These are phyloP conservation scores for Suhomyces vadensis DNA, from an alignment of 805 yeast genomes.

Conservation along the genomic window DNA sequence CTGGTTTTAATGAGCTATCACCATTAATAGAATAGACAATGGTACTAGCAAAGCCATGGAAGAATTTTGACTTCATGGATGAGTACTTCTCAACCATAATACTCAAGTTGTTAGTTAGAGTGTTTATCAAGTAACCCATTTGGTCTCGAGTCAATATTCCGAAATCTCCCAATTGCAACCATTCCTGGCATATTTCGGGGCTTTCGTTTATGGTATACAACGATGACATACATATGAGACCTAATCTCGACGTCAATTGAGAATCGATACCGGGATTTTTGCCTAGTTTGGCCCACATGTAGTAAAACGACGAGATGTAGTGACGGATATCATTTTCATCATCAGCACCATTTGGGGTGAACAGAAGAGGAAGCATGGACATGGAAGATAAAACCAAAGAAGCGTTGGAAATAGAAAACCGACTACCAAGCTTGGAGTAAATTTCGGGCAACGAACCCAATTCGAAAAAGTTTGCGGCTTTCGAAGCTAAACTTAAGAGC, in stretches of 20 bases:
- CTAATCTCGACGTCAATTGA: slow-evolving; percentile 63
- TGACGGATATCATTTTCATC: slow-evolving; percentile 46
- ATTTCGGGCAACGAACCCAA: slow-evolving; percentile 48
- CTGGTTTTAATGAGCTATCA: slow-evolving; percentile 35
- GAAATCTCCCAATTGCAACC: slow-evolving; percentile 43
- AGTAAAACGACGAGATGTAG: slow-evolving; percentile 66
- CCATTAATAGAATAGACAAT: slow-evolving; percentile 67
- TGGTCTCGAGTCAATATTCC: slow-evolving; percentile 70
- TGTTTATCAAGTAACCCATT: slow-evolving; percentile 58
- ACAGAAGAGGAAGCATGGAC: slow-evolving; percentile 52
- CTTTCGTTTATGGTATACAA: slow-evolving; percentile 31
- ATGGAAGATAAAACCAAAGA: slow-evolving; percentile 52
- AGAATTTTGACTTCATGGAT: slow-evolving; percentile 40
- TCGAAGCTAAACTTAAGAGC: slow-evolving; percentile 52
- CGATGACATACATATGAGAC: slow-evolving; percentile 56
- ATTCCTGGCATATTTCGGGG: slow-evolving; percentile 13
- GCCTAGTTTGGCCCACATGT: slow-evolving; percentile 65
- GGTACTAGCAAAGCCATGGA: slow-evolving; percentile 43
- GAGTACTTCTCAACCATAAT: slow-evolving; percentile 51
- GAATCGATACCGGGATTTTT: slow-evolving; percentile 56
- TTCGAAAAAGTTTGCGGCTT: slow-evolving; percentile 57
- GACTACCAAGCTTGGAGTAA: slow-evolving; percentile 51
- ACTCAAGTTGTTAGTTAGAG: slow-evolving; percentile 46
- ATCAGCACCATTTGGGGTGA: slow-evolving; percentile 30
- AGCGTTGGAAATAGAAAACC: slow-evolving; percentile 55